Conservation (phyloP, 2,329 filamentous ascomycete species). For the Trichoderma asperellum region DNA sequence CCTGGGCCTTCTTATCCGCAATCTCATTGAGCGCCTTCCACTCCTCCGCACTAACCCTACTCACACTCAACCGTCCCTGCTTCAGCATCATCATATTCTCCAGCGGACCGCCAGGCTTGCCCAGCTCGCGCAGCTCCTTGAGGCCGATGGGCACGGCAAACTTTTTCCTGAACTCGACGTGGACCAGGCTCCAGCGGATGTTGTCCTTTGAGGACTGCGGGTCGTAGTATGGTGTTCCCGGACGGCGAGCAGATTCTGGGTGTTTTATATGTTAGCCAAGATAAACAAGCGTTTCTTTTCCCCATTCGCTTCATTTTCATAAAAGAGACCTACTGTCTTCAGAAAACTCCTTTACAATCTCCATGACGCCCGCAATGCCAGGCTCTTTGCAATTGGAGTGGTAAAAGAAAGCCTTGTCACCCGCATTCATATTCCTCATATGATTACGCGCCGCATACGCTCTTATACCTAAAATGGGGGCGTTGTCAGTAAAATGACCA, state of each 20-base stretch:
- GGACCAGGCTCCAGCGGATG: constrained; percentile 80
- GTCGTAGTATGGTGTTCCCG: constrained; percentile 75
- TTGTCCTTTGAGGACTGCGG: constrained; percentile 63
- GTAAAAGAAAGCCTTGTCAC: constrained; percentile 95
- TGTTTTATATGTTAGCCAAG: background rate
- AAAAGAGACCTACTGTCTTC: constrained; percentile 65
- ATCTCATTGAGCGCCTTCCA: constrained; percentile 66
- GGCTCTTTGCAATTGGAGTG: constrained; percentile 92
- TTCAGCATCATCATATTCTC: constrained; percentile 82
- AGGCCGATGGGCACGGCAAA: constrained; percentile 73
- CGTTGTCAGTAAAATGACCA: background rate
- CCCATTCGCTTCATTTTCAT: no score
- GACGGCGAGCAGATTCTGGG: constrained; percentile 41
- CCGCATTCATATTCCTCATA: constrained; percentile 86
- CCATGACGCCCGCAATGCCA: constrained; percentile 85
- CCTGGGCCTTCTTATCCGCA: constrained; percentile 49
- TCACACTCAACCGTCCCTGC: constrained; percentile 81
- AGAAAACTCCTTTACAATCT: constrained; percentile 82
- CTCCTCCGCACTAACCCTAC: constrained; percentile 64
- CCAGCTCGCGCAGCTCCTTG: constrained; percentile 69
- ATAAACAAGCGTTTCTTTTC: background rate
- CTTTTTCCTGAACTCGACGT: constrained; percentile 85
- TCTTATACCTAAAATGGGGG: constrained; percentile 47
- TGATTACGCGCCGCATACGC: constrained; percentile 78
- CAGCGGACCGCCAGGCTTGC: constrained; percentile 59